Conservation (phyloP, 495 filamentous ascomycete genomes). For the Paragyromitra xinjiangensis region DNA sequence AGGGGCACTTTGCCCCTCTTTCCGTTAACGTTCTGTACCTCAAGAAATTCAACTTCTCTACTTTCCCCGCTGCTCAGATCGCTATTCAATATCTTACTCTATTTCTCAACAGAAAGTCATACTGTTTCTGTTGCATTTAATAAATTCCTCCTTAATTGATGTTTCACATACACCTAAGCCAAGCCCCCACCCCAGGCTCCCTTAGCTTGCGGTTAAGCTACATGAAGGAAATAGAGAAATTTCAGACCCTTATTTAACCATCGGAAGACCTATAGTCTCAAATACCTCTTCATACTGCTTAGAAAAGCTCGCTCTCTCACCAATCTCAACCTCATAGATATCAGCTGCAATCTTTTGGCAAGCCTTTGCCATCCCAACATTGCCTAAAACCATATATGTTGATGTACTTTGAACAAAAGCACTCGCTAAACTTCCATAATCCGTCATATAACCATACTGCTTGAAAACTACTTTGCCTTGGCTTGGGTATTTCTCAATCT, state of each 20-base stretch:
- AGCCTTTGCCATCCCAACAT: background rate
- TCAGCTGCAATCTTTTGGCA: constrained; percentile 8
- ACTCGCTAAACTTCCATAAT: background rate
- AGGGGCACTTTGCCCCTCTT: too few relatives aligned
- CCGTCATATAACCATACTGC: constrained; percentile 11
- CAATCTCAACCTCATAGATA: constrained; percentile 20
- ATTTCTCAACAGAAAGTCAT: too few relatives aligned
- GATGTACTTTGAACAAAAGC: background rate
- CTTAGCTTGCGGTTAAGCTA: background rate
- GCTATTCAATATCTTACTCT: too few relatives aligned
- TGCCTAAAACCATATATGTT: background rate
- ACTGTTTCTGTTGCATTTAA: too few relatives aligned
- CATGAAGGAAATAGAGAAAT: background rate
- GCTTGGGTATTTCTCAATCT: background rate
- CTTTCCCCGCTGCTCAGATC: too few relatives aligned
- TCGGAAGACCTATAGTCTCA: background rate
- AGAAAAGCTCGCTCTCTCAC: constrained; percentile 33
- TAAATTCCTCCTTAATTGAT: too few relatives aligned
- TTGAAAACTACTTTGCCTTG: constrained; percentile 7
- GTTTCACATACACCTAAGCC: too few relatives aligned
- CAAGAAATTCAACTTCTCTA: too few relatives aligned
- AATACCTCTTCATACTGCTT: background rate
- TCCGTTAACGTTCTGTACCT: too few relatives aligned
- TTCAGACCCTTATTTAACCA: background rate
- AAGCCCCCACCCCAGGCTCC: too few relatives aligned